phyloP scores from a whole-genome alignment of 257 asterid species.

The Solanum dulcamara region DNA sequence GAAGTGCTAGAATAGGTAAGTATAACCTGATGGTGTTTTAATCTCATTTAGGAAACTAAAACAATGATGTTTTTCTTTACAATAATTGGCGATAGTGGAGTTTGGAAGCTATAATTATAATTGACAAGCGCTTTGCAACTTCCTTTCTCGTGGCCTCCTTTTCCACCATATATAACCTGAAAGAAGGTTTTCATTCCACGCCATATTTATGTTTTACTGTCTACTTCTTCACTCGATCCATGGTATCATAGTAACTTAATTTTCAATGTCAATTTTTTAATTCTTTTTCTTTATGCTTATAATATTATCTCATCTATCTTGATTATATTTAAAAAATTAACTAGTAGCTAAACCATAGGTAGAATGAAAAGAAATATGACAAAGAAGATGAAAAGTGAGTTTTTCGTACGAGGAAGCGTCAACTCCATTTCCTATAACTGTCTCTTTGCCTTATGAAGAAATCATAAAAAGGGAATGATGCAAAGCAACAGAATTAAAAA shows the following conservation, averaged over 20 bases:
- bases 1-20: background rate
- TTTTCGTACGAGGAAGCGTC: conserved; percentile 74
- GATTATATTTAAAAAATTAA: background rate
- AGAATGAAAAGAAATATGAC: conserved; percentile 14
- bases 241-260: background rate
- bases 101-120: background rate
- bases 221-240: background rate
- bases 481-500: conserved; percentile 15
- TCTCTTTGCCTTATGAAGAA: conserved; percentile 40
- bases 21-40: background rate
- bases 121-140: background rate
- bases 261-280: background rate
- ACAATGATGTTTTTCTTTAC: background rate
- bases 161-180: background rate
- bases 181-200: background rate
- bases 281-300: no score
- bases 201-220: background rate
- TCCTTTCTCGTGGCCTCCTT: background rate
- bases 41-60: background rate
- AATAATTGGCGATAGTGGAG: background rate
- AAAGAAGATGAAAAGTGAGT: conserved; percentile 8
- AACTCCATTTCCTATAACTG: conserved; percentile 31
- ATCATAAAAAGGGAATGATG: conserved; percentile 29
- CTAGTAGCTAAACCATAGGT: background rate
- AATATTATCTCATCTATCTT: background rate